Conservation (phyloP, 225 moss, liverwort and hornwort species). For the Asterella californica region DNA sequence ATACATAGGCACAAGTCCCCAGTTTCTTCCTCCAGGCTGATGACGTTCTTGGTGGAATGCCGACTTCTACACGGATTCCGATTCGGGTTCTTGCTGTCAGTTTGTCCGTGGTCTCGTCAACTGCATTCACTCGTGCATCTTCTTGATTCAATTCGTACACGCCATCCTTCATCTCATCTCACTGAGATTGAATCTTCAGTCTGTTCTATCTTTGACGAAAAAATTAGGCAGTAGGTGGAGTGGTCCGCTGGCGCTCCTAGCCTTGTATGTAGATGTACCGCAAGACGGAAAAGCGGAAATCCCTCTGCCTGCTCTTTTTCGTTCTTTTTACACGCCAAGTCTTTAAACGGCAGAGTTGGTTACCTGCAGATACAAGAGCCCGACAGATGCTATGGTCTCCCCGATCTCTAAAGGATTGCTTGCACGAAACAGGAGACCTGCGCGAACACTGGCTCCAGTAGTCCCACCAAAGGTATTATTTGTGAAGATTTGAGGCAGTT, state of each 20-base stretch:
- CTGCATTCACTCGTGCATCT: too few species aligned
- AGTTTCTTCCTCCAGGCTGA: too few species aligned
- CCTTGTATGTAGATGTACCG: background rate
- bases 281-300: too few species aligned
- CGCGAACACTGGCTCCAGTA: conserved; percentile 61
- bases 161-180: too few species aligned
- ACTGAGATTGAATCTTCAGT: background rate
- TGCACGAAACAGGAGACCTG: conserved; percentile 70
- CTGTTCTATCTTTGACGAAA: background rate
- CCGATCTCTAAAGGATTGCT: conserved; percentile 86
- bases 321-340: background rate
- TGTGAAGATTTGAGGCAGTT: background rate
- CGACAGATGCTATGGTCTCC: conserved; percentile 84
- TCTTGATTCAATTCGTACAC: too few species aligned
- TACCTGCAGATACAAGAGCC: conserved; percentile 78
- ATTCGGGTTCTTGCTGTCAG: background rate
- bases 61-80: background rate
- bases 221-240: background rate
- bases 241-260: background rate
- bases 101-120: background rate
- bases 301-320: background rate
- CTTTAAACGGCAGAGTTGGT: background rate
- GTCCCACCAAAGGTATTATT: conserved; percentile 69
- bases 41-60: background rate
- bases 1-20: too few species aligned